Evolutionary conservation across 1,284 basidiomycete species (phyloP), one percentile per base, ranked within the genome.

Genomic region (Coniophora puteana): DNA sequence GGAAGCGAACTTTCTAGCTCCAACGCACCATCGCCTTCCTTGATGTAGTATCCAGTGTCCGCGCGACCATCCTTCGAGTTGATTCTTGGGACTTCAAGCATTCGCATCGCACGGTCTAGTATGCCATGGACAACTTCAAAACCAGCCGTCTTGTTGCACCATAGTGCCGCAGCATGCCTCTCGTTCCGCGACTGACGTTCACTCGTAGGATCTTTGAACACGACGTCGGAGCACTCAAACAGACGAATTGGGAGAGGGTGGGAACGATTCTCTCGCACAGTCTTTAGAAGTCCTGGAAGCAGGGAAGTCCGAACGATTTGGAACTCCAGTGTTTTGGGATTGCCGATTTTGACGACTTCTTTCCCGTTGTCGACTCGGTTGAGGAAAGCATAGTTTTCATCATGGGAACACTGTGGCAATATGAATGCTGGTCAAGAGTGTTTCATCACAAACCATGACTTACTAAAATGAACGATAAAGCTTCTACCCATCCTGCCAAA

Each of bases 41-140:
- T 80, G 63, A 99, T 86, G 65, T 95, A 98, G 67, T 98, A 99
- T 4, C 95, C 96, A 3, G 68, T 79, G 43, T 69, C 59, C 13
- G 76, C 78, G 44, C 77, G 69, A 30, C 58, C 63, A 50, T 84
- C 80, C 22, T 64, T 65, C 45, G 68, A 76, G 32, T 71, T 66
- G 47, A 97, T 87, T 52, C 83, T 77, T 24, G 91, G 87, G 33
- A 99, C 78, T 50, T 93, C 92, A 18, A 99, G 71, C 74, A 94
- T 91, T 60, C 87, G 83, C 95, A 99, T 98, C 39, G 92, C 74
- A 36, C 93, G 75, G 64, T 98, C 94, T 49, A 99, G 68, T 62
- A 99, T 69, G 18, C 95, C 95, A 61, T 99, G 96, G 8, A 96
- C 87, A 48, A 96, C 79, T 70, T 99, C 96, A 63, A 99, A 99